Conservation (phyloP, 1,139 yeast genomes). For the Saccharomyces uvarum region DNA sequence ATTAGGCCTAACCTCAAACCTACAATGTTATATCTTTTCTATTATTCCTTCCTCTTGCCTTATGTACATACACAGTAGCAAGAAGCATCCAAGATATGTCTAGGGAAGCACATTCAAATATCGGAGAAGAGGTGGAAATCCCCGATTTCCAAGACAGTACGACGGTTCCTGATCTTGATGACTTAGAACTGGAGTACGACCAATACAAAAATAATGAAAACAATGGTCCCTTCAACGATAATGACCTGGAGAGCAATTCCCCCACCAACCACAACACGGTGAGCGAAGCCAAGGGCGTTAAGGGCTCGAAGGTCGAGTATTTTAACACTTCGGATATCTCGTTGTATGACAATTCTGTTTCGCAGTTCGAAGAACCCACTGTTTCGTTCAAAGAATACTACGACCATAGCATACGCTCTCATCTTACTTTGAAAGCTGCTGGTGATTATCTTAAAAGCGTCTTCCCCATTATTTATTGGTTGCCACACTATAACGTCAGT, state of each 20-base stretch:
- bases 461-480: slow-evolving; percentile 78
- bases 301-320: slow-evolving; percentile 6
- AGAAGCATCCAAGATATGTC: not conserved
- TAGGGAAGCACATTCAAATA: not conserved
- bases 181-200: slow-evolving; percentile 26
- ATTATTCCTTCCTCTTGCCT: not conserved
- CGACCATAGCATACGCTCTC: slow-evolving; percentile 15
- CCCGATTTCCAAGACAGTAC: not conserved
- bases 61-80: not conserved
- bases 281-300: not conserved
- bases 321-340: not conserved
- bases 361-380: slow-evolving; percentile 19
- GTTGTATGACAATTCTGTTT: slow-evolving; percentile 9
- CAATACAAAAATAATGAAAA: slow-evolving; percentile 21
- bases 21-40: not conserved
- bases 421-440: slow-evolving; percentile 13
- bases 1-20: not conserved
- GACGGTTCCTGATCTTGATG: slow-evolving; percentile 15
- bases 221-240: not conserved
- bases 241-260: not conserved
- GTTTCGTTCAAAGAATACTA: slow-evolving; percentile 23
- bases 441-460: slow-evolving; percentile 48
- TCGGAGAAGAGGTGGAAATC: slow-evolving; percentile 1
- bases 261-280: not conserved
- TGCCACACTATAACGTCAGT: slow-evolving; percentile 66